Base-by-base conservation (phyloP, 1,284 basidiomycete species). In the Trichosporon sp. region DNA sequence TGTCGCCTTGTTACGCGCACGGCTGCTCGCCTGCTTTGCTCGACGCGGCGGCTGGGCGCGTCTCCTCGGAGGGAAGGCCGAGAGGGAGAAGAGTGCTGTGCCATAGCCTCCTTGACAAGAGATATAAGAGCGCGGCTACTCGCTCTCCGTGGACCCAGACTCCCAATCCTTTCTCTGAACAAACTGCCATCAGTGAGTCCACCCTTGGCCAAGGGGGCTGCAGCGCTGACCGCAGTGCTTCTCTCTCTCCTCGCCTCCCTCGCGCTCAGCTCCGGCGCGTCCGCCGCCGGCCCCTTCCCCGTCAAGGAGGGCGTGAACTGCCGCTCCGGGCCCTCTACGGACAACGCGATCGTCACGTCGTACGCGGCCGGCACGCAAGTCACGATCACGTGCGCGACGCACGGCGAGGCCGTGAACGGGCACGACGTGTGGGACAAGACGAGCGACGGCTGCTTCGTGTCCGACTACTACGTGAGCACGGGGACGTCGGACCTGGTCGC, bases 401-500 rank as follows among this genome's bases (percentile, higher is more conserved):
- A 18, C 29, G 42, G 29, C n/a, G 18, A 27, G 27, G n/a, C 13
- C 9, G 29, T 65, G 38, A 47, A 65, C 44, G 44, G 44, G 25
- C 31, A 65, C 44, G 31, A 51, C 21, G 13, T 65, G 38, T 65
- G 64, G 64, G 64, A 65, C 64, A 65, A 65, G 64, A 65, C 64
- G 9, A 7, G 13, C 21, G 64, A 65, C 44, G 64, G 64, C 64
- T 65, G 64, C 64, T 65, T n/a, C 29, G 64, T 51, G 18, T 44
- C 42, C 18, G 64, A 65, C 44, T 47, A 31, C 25, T 65, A 51
- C 29, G 44, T 65, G 6, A 31, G 29, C 12, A 65, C 64, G 8
- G 64, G 64, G 2, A 25, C 27, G 27, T n/a, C 25, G 44, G 47
- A 32, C 12, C 27, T 53, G 18, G 38, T 65, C n/a, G 38, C 47